Base-by-base conservation (phyloP, 2,329 filamentous ascomycete species). In the Mollisiaceae sp. region DNA sequence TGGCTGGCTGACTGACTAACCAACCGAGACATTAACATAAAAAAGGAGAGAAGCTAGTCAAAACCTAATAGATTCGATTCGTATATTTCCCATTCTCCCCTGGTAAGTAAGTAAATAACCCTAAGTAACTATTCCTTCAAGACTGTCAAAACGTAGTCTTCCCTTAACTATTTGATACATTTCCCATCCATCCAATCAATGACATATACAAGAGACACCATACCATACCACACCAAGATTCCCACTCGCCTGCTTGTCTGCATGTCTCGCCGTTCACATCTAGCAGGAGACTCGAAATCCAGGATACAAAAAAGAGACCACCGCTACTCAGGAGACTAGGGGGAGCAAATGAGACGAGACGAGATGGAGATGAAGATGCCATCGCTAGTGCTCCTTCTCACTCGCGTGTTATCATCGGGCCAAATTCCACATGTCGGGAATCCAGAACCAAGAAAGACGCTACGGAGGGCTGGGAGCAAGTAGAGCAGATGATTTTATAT, bases 71-170 rank as follows among this genome's bases (percentile, higher is more conserved):
- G n/a, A n/a, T n/a, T n/a, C n/a, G n/a, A n/a, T n/a, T n/a, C n/a
- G n/a, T n/a, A n/a, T n/a, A n/a, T n/a, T n/a, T n/a, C n/a, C n/a
- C n/a, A n/a, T n/a, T n/a, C n/a, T n/a, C n/a, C n/a, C n/a, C n/a
- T n/a, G n/a, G n/a, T n/a, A n/a, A n/a, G n/a, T n/a, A n/a, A n/a
- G n/a, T n/a, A n/a, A n/a, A n/a, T n/a, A 39, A 39, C 36, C 36
- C 36, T 39, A 39, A 14, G 36, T 18, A 41, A 41, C 38, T 9
- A 41, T 41, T 18, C 38, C 38, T 41, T 41, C 38, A 41, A 41
- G 38, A 41, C 38, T 41, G 38, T 41, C 38, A 60, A 63, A 66
- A 57, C 60, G 64, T 66, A 66, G 64, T 63, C 64, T 58, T 41
- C 22, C 55, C 38, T 63, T 43, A 24, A 14, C 43, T 50, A 47